Evolutionary conservation across 1,284 basidiomycete genomes (phyloP), one percentile per base, ranked within the genome.

Genomic region (Papiliotrema nemorosa): DNA sequence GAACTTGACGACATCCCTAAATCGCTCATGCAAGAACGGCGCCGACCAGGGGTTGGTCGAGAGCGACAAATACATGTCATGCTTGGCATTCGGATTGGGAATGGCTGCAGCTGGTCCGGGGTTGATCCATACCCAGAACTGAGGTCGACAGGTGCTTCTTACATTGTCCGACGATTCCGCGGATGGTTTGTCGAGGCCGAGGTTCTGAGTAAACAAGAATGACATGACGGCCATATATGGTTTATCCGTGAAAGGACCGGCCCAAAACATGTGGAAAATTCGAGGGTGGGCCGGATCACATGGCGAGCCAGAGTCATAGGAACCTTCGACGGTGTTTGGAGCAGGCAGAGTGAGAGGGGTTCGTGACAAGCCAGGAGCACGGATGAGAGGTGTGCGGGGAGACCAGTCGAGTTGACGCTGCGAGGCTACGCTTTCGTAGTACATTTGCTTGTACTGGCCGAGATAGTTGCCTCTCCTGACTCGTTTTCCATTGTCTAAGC

Each of bases 71-170:
- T 77, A 80, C 83, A 86, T 84, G 50, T 87, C 83, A n/a, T 73
- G 74, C 50, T 80, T 74, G 5, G 86, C 87, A 29, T 79, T 78
- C 26, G 83, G 82, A 62, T 88, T 88, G 3, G 85, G 87, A 0
- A 88, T 79, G 3, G 84, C 79, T 5, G 78, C 77, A 2, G 81
- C 82, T 14, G 82, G 80, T n/a, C 81, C 82, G 3, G 81, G 83
- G 59, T 89, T 90, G 68, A 91, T 89, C 89, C 89, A 91, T 48
- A 90, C 75, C 88, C 87, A 90, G 62, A 91, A 84, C 60, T 87
- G 81, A 0, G 87, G 84, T 44, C 84, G 78, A 66, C 87, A 90
- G 3, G 80, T 73, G 7, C 72, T 67, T 12, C 64, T 50, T 18
- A 67, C 62, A 5, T 50, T 44, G 38, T 63, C 57, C 25, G 18